phyloP scores from a whole-genome alignment of 2,329 filamentous ascomycete genomes.

The Colletotrichum shisoi region DNA sequence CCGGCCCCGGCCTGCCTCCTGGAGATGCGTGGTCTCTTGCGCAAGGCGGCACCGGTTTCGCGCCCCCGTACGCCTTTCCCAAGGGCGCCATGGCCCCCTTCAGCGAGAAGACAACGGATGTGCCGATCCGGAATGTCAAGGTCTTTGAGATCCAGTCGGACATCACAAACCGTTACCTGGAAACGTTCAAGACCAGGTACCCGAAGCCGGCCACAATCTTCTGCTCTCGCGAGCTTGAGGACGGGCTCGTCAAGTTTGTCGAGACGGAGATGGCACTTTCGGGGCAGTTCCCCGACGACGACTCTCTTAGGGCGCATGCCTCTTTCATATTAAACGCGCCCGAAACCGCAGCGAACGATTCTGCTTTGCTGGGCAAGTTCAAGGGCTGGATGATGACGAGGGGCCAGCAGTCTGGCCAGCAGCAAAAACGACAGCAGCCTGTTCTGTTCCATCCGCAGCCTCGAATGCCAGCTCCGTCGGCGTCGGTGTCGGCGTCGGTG shows the following conservation, averaged over 20 bases:
- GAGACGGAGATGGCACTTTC: slow-evolving; percentile 50
- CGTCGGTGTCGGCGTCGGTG: slow-evolving; percentile 19
- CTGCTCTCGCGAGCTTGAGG: slow-evolving; percentile 66
- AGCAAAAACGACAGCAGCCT: slow-evolving; percentile 12
- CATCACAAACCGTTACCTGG: slow-evolving; percentile 59
- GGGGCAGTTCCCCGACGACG: slow-evolving; percentile 58
- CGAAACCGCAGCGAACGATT: slow-evolving; percentile 64
- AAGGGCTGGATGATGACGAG: slow-evolving; percentile 54
- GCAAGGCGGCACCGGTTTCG: slow-evolving; percentile 64
- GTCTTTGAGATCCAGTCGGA: slow-evolving; percentile 54
- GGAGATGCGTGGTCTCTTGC: slow-evolving; percentile 56
- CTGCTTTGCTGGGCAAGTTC: slow-evolving; percentile 62
- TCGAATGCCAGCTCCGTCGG: slow-evolving; percentile 17
- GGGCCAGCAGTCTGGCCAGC: slow-evolving; percentile 16
- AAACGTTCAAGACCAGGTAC: slow-evolving; percentile 54
- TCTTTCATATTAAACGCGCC: slow-evolving; percentile 57
- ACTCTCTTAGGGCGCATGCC: slow-evolving; percentile 56
- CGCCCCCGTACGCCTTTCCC: slow-evolving; percentile 62
- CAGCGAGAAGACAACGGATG: slow-evolving; percentile 41
- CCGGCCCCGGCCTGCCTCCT: slow-evolving; percentile 59
- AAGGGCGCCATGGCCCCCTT: slow-evolving; percentile 45
- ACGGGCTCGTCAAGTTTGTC: slow-evolving; percentile 60
- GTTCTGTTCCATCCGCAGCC: background rate
- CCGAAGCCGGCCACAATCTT: slow-evolving; percentile 61
- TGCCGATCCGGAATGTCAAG: slow-evolving; percentile 51